Conservation (phyloP, 2,329 filamentous ascomycete species). For the Atkinsonella texensis region DNA sequence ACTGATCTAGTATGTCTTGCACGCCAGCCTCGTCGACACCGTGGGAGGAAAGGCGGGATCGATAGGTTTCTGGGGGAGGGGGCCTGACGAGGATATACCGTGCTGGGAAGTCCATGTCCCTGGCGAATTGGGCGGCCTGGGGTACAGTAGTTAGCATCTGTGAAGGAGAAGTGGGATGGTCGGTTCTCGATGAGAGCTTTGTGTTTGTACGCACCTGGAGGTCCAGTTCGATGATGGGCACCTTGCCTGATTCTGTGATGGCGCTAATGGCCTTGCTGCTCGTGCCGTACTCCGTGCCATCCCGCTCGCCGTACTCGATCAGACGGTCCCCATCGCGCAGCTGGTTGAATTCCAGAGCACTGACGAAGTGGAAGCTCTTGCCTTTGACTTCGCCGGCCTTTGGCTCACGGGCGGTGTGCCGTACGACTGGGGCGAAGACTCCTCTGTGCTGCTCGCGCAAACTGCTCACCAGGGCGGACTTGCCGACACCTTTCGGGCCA, state of each 20-base stretch:
- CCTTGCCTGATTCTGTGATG: slow-evolving; percentile 41
- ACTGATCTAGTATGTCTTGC: slow-evolving; percentile 13
- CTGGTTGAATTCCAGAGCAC: slow-evolving; percentile 40
- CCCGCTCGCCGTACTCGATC: slow-evolving; percentile 40
- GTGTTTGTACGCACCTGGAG: slow-evolving; percentile 29
- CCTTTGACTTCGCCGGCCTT: slow-evolving; percentile 39
- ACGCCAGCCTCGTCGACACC: slow-evolving; percentile 13
- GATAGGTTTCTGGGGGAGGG: slow-evolving; percentile 18
- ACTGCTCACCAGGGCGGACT: slow-evolving; percentile 49
- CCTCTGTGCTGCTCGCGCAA: slow-evolving; percentile 52
- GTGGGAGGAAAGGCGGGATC: slow-evolving; percentile 17
- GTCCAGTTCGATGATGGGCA: slow-evolving; percentile 45
- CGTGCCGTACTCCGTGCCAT: slow-evolving; percentile 42
- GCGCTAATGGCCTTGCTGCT: slow-evolving; percentile 39
- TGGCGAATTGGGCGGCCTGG: slow-evolving; percentile 44
- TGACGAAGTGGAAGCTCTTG: slow-evolving; percentile 44
- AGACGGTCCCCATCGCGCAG: slow-evolving; percentile 49
- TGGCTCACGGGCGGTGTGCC: slow-evolving; percentile 41
- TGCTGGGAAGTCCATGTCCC: slow-evolving; percentile 43
- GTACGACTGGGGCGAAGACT: slow-evolving; percentile 48
- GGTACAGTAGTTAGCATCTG: not conserved
- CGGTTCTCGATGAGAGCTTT: no score
- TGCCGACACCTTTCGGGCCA: slow-evolving; percentile 50
- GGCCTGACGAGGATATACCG: slow-evolving; percentile 42
- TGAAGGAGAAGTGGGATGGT: not conserved